phyloP scores from a whole-genome alignment of 73 alveolate species.

The Paramecium sonneborni region DNA sequence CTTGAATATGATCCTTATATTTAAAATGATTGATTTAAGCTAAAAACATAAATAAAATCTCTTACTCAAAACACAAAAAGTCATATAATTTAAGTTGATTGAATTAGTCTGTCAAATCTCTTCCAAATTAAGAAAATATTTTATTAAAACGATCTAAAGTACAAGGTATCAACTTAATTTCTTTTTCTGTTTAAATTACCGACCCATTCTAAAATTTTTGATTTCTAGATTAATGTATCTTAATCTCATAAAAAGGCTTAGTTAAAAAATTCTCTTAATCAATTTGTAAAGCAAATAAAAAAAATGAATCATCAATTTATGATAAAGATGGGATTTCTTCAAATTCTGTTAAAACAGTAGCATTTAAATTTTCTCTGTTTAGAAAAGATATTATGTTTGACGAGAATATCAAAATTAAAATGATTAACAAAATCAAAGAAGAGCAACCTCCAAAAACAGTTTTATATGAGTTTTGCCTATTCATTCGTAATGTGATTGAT shows the following conservation, averaged over 20 bases:
- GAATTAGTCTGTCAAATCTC: neutral
- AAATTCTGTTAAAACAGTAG: neutral
- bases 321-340: neutral
- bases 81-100: neutral
- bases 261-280: neutral
- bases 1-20: slow-evolving; percentile 9
- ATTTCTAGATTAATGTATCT: neutral
- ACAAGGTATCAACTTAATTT: slow-evolving; percentile 22
- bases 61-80: slow-evolving; percentile 23
- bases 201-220: neutral
- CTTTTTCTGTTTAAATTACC: neutral
- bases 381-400: neutral
- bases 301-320: neutral
- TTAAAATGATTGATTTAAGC: neutral
- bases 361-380: neutral
- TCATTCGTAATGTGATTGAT: slow-evolving; percentile 19
- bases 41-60: neutral
- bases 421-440: neutral
- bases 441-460: slow-evolving; percentile 28
- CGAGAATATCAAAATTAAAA: neutral
- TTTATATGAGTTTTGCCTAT: neutral
- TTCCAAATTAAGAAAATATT: neutral
- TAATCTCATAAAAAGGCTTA: neutral
- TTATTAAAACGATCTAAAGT: slow-evolving; percentile 20
- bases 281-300: neutral